These are phyloP conservation scores for Trichoderma koningii DNA, from an alignment of 2,329 filamentous ascomycete species.

Conservation along the genomic window DNA sequence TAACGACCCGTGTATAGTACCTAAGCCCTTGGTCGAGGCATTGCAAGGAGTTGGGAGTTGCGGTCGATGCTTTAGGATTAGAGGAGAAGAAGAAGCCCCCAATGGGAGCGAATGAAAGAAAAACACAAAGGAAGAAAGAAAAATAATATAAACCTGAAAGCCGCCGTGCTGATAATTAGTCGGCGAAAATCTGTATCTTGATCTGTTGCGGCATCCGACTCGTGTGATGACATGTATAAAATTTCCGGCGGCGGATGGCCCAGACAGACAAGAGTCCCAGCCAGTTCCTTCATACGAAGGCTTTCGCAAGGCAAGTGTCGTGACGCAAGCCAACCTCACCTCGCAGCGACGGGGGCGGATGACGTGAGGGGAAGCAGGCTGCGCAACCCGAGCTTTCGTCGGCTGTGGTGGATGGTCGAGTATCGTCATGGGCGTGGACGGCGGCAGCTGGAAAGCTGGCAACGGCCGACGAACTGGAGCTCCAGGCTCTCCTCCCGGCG, in stretches of 20 bases:
- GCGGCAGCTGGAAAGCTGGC: not conserved
- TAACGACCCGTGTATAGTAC: conserved; percentile 29
- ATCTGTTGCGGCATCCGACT: not conserved
- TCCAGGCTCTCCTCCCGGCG: not conserved
- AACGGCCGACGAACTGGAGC: not conserved
- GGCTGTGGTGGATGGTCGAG: not conserved
- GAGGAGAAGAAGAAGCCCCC: conserved; percentile 34
- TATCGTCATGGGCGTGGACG: conserved; percentile 3
- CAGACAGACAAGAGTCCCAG: not conserved
- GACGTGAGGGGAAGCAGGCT: conserved; percentile 22
- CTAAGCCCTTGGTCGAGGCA: conserved; percentile 33
- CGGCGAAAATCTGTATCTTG: not conserved
- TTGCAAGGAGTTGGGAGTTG: conserved; percentile 45
- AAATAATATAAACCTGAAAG: not conserved
- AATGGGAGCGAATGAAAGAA: conserved; percentile 29
- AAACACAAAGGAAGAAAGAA: not conserved
- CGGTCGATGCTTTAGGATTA: conserved; percentile 34
- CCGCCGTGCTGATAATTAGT: conserved; percentile 2
- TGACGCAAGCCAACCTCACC: conserved; percentile 25
- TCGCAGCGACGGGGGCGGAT: conserved; percentile 14
- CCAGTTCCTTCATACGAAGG: not conserved
- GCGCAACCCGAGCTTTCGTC: conserved; percentile 9
- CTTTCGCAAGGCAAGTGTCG: conserved; percentile 10
- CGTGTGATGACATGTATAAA: not conserved
- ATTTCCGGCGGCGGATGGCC: not conserved